Conservation (phyloP, 805 yeast species). For the Lipomyces chichibuensis region DNA sequence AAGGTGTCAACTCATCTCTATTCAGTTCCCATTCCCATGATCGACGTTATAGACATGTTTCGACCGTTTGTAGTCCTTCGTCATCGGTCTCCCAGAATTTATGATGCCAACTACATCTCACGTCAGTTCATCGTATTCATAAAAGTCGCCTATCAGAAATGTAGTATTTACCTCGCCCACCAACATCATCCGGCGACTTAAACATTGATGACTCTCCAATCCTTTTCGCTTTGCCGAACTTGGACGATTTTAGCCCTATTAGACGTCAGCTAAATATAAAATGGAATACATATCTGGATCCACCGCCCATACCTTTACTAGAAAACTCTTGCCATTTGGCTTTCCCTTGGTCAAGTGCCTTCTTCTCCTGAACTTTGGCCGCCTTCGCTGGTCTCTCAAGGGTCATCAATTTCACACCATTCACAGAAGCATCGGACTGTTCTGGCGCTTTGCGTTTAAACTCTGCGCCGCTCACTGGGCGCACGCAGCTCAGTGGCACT, state of each 20-base stretch:
- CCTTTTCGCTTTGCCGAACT: constrained; percentile 25
- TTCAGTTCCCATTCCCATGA: not conserved
- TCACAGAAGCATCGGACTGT: not conserved
- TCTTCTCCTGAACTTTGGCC: constrained; percentile 1
- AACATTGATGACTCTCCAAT: constrained; percentile 38
- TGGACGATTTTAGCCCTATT: constrained; percentile 17
- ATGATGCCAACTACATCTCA: constrained; percentile 29
- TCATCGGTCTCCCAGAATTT: constrained; percentile 28
- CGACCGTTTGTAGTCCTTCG: constrained; percentile 21
- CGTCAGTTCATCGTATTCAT: not conserved
- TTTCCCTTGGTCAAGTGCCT: constrained; percentile 35
- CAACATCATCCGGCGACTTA: constrained; percentile 34
- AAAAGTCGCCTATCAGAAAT: not conserved
- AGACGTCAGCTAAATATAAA: not conserved
- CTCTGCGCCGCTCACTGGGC: not conserved
- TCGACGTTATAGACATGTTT: constrained; percentile 28
- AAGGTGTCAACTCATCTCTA: constrained; percentile 10
- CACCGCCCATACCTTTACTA: constrained; percentile 20
- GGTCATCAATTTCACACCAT: not conserved
- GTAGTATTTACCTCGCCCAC: constrained; percentile 20
- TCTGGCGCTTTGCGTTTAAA: constrained; percentile 14
- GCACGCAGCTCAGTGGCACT: constrained; percentile 29
- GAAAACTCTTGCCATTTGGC: constrained; percentile 41
- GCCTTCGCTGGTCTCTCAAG: constrained; percentile 2
- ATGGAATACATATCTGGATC: not conserved